phyloP scores from a whole-genome alignment of 768 basidiomycete species.

The Mycena amicta region DNA sequence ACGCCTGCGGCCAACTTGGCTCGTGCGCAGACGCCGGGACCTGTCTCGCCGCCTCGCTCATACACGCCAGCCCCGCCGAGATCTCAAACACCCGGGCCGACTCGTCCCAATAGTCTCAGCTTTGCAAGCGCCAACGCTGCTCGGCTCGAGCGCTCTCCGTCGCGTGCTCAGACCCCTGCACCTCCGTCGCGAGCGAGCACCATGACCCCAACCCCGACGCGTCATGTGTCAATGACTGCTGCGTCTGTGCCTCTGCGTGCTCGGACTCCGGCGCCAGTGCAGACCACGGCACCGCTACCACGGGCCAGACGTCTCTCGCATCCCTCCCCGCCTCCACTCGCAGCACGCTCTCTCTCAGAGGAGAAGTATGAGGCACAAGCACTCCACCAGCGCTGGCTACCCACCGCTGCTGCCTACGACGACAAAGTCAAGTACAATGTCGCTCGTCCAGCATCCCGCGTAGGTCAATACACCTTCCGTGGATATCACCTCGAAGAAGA shows the following conservation, averaged over 20 bases:
- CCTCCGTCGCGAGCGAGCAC: conserved; percentile 41
- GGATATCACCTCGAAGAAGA: conserved; percentile 1
- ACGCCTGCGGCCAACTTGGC: conserved; percentile 46
- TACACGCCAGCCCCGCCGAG: conserved; percentile 41
- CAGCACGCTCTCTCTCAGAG: conserved; percentile 59
- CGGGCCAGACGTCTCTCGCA: conserved; percentile 51
- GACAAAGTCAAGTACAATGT: conserved; percentile 12
- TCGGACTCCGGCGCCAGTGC: conserved; percentile 34
- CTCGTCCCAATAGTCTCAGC: conserved; percentile 19
- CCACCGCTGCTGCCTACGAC: conserved; percentile 32
- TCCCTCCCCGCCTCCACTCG: conserved; percentile 59
- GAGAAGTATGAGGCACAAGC: conserved; percentile 57
- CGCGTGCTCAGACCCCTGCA: conserved; percentile 47
- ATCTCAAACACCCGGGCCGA: conserved; percentile 33
- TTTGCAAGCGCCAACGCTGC: conserved; percentile 28
- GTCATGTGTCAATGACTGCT: conserved; percentile 38
- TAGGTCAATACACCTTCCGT: conserved; percentile 24
- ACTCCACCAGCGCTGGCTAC: conserved; percentile 68
- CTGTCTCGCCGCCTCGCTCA: conserved; percentile 38
- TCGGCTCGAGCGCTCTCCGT: conserved; percentile 21
- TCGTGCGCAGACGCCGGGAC: conserved; percentile 34
- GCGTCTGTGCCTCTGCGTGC: conserved; percentile 28
- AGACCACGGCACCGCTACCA: conserved; percentile 32
- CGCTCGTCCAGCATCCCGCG: conserved; percentile 34
- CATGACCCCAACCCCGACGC: conserved; percentile 40